Conservation (phyloP, 2,329 filamentous ascomycete species). For the Pseudogymnoascus sp. region DNA sequence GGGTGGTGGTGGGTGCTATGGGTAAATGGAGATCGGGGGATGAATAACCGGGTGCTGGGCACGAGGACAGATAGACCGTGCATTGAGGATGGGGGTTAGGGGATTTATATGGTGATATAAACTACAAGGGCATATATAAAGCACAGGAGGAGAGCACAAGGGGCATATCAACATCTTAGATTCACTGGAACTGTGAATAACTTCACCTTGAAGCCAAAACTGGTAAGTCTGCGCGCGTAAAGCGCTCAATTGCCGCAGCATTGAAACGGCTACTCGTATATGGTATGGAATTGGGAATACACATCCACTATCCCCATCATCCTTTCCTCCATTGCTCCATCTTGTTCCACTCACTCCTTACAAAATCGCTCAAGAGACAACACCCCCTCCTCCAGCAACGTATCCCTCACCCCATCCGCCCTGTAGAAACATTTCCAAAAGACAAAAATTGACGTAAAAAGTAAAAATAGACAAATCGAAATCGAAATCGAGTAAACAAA, state of each 20-base stretch:
- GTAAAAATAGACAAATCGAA: constrained; percentile 6
- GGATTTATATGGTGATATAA: not conserved
- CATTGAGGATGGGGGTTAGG: not conserved
- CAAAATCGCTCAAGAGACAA: not conserved
- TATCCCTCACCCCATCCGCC: not conserved
- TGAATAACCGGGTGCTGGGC: not conserved
- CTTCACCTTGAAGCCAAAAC: not conserved
- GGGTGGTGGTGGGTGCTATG: not conserved
- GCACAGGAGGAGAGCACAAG: not conserved
- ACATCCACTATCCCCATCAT: not conserved
- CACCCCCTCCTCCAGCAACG: not conserved
- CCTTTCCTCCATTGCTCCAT: not conserved
- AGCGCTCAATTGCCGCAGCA: not conserved
- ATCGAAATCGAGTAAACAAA: constrained; percentile 6
- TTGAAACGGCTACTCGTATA: not conserved
- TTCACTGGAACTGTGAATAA: not conserved
- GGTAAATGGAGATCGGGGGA: not conserved
- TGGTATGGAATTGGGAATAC: constrained; percentile 3
- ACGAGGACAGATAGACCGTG: not conserved
- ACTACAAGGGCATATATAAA: not conserved
- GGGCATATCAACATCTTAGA: not conserved
- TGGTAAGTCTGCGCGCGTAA: not conserved
- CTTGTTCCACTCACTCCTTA: not conserved
- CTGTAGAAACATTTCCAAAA: not conserved
- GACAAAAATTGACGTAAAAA: not conserved